Percentiles rank a stretch among this genome's conserved stretches.
Evolutionary conservation across 306 rosid species (phyloP).

Genomic region (Cucurbita maxima): DNA sequence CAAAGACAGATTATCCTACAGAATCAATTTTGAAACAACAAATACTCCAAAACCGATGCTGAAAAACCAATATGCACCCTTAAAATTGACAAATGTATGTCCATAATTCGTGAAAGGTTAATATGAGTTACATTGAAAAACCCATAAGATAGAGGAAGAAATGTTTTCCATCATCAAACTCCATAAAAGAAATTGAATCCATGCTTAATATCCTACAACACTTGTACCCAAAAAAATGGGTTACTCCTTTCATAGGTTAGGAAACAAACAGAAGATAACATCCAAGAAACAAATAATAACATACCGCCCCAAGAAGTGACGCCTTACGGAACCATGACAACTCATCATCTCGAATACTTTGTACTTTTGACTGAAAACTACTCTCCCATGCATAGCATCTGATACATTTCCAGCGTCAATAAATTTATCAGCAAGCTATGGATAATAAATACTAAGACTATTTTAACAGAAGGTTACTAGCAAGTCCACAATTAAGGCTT

Average conservation of each 20-base stretch:
- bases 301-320: conserved; percentile 78
- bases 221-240: neutral
- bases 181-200: neutral
- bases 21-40: too few species aligned
- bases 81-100: neutral
- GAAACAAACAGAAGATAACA: neutral
- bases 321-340: conserved; percentile 79
- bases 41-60: neutral
- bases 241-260: neutral
- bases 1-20: too few species aligned
- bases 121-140: neutral
- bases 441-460: neutral
- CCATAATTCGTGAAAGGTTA: neutral
- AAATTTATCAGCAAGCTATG: neutral
- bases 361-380: conserved; percentile 81
- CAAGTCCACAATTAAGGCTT: too few species aligned
- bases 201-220: neutral
- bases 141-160: neutral
- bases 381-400: conserved; percentile 98
- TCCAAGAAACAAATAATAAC: neutral
- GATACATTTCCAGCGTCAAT: conserved; percentile 20
- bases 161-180: neutral
- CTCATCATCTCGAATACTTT: conserved; percentile 52
- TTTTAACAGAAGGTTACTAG: neutral
- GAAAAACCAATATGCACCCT: neutral